Evolutionary conservation across 306 rosid species (phyloP).

Genomic region (Medicago lupulina): DNA sequence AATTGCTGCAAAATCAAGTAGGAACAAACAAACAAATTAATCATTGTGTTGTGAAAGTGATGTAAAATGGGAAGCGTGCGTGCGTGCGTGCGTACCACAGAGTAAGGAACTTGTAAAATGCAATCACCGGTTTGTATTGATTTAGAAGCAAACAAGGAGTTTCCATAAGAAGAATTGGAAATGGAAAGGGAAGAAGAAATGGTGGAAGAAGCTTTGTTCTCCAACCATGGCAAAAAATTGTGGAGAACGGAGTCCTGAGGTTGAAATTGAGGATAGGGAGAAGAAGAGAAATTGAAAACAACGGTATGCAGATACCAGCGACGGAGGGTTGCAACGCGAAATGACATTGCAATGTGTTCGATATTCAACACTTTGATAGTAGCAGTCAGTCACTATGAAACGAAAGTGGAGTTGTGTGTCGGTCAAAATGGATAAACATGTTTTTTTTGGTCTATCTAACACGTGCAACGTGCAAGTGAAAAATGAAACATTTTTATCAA

Average conservation of each 20-base stretch:
- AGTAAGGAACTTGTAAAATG: slow-evolving; percentile 74
- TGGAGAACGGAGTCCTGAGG: not conserved
- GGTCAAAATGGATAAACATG: no score
- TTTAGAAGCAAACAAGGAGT: slow-evolving; percentile 73
- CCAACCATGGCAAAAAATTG: slow-evolving; percentile 14
- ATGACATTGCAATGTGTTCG: not conserved
- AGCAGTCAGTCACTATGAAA: no score
- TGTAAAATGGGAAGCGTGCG: not conserved
- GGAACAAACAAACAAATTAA: not conserved
- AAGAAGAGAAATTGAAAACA: slow-evolving; percentile 4
- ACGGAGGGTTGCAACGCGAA: not conserved
- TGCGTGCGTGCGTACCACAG: no score
- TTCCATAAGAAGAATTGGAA: slow-evolving; percentile 23
- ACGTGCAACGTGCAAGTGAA: no score
- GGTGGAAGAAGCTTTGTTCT: slow-evolving; percentile 6
- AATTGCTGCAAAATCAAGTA: slow-evolving; percentile 62
- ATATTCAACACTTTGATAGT: no score
- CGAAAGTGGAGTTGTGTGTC: no score
- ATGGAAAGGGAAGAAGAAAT: slow-evolving; percentile 4
- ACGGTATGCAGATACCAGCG: not conserved
- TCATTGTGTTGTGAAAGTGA: not conserved
- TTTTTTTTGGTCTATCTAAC: no score
- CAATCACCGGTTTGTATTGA: slow-evolving; percentile 62
- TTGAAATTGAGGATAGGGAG: not conserved
- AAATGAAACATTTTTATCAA: no score